Percentiles rank a stretch among this genome's conserved stretches.
Conservation (phyloP, 2,329 filamentous ascomycete genomes). For the Elsinoe ampelina region DNA sequence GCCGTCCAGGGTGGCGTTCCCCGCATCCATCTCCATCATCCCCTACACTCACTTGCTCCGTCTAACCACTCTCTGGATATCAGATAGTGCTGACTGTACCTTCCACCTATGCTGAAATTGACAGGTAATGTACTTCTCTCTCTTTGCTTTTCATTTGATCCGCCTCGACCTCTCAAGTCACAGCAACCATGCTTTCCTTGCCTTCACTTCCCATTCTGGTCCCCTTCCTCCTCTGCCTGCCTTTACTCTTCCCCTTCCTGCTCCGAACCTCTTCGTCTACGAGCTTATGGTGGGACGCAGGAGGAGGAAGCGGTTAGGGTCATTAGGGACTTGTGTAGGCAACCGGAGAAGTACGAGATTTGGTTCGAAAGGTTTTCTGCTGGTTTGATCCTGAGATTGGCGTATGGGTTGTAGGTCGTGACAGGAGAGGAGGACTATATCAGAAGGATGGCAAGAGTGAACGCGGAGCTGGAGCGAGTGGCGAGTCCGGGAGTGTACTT, state of each 20-base stretch:
- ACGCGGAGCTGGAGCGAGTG: conserved; percentile 29
- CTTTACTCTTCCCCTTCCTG: background rate
- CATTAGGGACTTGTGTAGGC: conserved; percentile 27
- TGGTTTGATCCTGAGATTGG: conserved; percentile 34
- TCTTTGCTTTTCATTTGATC: background rate
- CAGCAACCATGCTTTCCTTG: background rate
- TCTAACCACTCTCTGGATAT: background rate
- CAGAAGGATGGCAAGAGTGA: conserved; percentile 26
- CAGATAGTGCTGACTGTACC: background rate
- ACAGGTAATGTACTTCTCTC: no score
- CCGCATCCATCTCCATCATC: background rate
- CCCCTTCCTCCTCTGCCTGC: background rate
- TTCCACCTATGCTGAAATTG: background rate
- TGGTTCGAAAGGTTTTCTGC: conserved; percentile 35
- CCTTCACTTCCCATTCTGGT: background rate
- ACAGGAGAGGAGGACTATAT: conserved; percentile 28
- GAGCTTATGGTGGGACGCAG: conserved; percentile 26
- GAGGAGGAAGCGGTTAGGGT: conserved; percentile 25
- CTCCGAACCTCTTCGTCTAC: conserved; percentile 6
- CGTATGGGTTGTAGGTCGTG: conserved; percentile 26
- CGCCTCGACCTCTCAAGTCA: background rate
- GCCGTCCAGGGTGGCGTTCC: background rate
- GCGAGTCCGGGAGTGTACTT: conserved; percentile 31
- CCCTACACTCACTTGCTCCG: background rate
- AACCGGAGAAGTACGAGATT: conserved; percentile 29